Percentiles rank a stretch among this genome's conserved stretches.
Evolutionary conservation across 768 basidiomycete genomes (phyloP).

Genomic region (Amanita rimosa): DNA sequence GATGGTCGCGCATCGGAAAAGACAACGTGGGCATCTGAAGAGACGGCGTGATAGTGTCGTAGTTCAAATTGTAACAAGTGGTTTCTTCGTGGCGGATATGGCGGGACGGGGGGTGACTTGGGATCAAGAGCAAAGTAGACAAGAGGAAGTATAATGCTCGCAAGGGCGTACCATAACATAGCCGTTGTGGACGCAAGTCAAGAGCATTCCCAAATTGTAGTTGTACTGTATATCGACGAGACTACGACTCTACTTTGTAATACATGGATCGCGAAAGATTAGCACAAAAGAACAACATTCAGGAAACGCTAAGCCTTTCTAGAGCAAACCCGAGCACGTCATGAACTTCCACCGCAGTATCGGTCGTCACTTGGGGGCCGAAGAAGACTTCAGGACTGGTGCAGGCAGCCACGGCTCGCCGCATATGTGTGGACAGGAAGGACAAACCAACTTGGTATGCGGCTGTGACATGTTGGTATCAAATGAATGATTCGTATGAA

Average conservation of each 20-base stretch:
- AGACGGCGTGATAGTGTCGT: conserved; percentile 51
- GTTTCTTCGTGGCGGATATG: background rate
- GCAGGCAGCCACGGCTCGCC: conserved; percentile 90
- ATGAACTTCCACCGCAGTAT: conserved; percentile 19
- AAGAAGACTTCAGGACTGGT: conserved; percentile 91
- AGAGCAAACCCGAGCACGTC: conserved; percentile 57
- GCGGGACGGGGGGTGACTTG: background rate
- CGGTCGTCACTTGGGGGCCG: conserved; percentile 21
- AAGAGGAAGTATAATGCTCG: conserved; percentile 36
- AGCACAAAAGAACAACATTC: background rate
- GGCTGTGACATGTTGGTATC: conserved; percentile 31
- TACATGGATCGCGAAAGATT: background rate
- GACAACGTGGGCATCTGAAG: conserved; percentile 33
- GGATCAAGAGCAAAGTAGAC: conserved; percentile 17
- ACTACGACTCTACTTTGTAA: background rate
- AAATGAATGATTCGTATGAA: background rate
- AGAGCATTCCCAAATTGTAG: background rate
- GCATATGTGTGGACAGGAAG: conserved; percentile 88
- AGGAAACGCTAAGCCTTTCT: conserved; percentile 36
- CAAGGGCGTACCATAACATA: conserved; percentile 37
- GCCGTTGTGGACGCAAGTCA: conserved; percentile 16
- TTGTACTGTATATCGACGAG: background rate
- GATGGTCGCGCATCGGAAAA: conserved; percentile 37
- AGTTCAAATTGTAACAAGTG: conserved; percentile 36
- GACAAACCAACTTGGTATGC: conserved; percentile 96